These are phyloP conservation scores for Fusarium algeriense DNA, from an alignment of 2,329 filamentous ascomycete species.

Conservation along the genomic window DNA sequence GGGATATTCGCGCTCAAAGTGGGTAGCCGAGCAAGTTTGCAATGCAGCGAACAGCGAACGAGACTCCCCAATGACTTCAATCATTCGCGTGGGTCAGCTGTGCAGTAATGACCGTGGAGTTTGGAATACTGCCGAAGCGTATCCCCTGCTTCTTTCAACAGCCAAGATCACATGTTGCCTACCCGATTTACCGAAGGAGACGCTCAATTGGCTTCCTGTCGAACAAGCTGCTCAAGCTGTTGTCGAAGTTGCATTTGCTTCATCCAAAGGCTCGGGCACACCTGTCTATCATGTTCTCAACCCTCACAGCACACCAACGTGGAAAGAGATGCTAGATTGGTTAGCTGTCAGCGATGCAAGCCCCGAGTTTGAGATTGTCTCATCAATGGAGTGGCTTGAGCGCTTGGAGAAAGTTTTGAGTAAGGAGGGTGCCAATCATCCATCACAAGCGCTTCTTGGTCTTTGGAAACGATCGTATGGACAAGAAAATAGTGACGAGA, in stretches of 20 bases:
- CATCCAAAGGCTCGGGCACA: background rate
- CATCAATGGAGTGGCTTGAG: conserved; percentile 31
- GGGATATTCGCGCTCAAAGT: conserved; percentile 60
- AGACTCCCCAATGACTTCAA: conserved; percentile 23
- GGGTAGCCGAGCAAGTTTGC: conserved; percentile 56
- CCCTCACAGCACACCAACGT: conserved; percentile 28
- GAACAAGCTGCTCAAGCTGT: conserved; percentile 58
- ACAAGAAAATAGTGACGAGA: rapidly evolving
- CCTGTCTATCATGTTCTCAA: conserved; percentile 45
- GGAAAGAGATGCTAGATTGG: conserved; percentile 42
- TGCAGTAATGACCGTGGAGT: conserved; percentile 61
- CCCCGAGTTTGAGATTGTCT: conserved; percentile 9
- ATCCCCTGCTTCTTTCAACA: conserved; percentile 64
- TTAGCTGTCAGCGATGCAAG: conserved; percentile 2
- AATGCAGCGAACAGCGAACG: conserved; percentile 45
- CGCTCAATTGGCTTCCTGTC: conserved; percentile 63
- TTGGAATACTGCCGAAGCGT: conserved; percentile 65
- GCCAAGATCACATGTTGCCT: conserved; percentile 56
- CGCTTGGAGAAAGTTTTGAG: conserved; percentile 24
- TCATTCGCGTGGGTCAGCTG: conserved; percentile 64
- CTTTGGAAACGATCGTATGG: conserved; percentile 40
- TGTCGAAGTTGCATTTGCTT: conserved; percentile 49
- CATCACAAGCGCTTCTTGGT: conserved; percentile 39
- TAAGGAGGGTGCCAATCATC: conserved; percentile 11
- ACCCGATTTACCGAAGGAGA: conserved; percentile 37